These are phyloP conservation scores for Pyricularia sp. DNA, from an alignment of 2,329 filamentous ascomycete species.

Conservation along the genomic window DNA sequence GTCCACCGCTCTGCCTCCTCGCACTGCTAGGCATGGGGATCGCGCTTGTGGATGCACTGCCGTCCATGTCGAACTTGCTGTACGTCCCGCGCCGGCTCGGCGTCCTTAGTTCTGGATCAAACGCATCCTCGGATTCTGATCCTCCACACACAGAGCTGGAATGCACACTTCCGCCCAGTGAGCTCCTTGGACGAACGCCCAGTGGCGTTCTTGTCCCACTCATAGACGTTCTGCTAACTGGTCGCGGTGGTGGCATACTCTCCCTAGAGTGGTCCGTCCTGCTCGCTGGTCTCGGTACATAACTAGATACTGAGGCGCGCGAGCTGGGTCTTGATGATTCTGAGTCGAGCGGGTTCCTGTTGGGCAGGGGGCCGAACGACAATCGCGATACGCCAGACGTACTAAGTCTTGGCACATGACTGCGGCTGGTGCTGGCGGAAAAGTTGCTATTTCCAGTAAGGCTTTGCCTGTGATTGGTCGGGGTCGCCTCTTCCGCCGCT, in stretches of 20 bases:
- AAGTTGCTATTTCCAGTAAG: conserved; percentile 14
- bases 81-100: conserved; percentile 47
- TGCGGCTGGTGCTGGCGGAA: conserved; percentile 17
- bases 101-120: conserved; percentile 33
- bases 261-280: conserved; percentile 34
- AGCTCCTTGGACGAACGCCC: conserved; percentile 57
- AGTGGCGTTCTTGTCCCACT: conserved; percentile 64
- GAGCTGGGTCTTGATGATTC: conserved; percentile 62
- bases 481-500: conserved; percentile 39
- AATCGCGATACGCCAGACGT: conserved; percentile 53
- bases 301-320: conserved; percentile 52
- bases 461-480: conserved; percentile 23
- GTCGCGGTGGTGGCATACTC: conserved; percentile 41
- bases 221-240: conserved; percentile 53
- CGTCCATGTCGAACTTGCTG: conserved; percentile 31
- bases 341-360: conserved; percentile 36
- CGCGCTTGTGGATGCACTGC: conserved; percentile 23
- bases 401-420: conserved; percentile 49
- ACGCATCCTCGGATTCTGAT: conserved; percentile 36
- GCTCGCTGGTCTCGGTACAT: conserved; percentile 39
- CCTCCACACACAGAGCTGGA: conserved; percentile 32
- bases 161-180: conserved; percentile 55
- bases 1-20: conserved; percentile 20
- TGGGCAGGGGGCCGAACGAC: conserved; percentile 54
- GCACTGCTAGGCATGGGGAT: conserved; percentile 39